Evolutionary conservation across 1,284 basidiomycete genomes (phyloP), one percentile per base, ranked within the genome.

Genomic region (Cystobasidium pallidum): DNA sequence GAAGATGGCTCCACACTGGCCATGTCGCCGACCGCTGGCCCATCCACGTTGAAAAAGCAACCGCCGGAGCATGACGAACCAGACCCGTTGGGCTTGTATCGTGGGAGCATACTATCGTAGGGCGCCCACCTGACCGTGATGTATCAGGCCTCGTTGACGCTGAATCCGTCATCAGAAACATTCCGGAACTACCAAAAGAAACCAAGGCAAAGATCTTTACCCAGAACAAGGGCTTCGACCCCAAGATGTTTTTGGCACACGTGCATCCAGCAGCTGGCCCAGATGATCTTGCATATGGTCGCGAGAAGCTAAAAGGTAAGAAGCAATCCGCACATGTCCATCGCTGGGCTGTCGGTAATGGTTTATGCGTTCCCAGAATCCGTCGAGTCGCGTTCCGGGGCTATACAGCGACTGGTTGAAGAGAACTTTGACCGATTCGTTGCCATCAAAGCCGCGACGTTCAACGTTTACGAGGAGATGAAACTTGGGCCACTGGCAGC

Each of bases 361-460:
- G 45, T 45, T 30, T 21, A 11, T 6, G 26, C 30, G n/a, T 28
- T 21, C n/a, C 41, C 74, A 75, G 82, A 86, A 24, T 89, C 91
- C 19, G 88, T 96, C 74, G 94, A 96, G 78, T 86, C 89, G 2
- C 87, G 94, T 39, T 94, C 92, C 1, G 92, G 95, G 78, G 95
- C 94, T 28, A 89, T 99, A 73, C 86, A 94, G 63, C 88, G 96
- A 28, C 85, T 99, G 51, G 96, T 99, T 26, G 93, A 98, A 81
- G 92, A 97, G 78, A 97, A 98, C 82, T 98, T 99, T 83, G 94
- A 99, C 82, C 86, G 93, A 28, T 99, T 99, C 79, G 95, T 99
- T 13, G 91, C 92, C 3, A 95, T 99, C 74, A 99, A 99, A 79
- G 92, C 92, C 17, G 92, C 91, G 13, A 95, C 91, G 11, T 95